Percentiles rank a stretch among this genome's conserved stretches.
Evolutionary conservation across 257 asterid species (phyloP).

Genomic region (Primulina tabacum): DNA sequence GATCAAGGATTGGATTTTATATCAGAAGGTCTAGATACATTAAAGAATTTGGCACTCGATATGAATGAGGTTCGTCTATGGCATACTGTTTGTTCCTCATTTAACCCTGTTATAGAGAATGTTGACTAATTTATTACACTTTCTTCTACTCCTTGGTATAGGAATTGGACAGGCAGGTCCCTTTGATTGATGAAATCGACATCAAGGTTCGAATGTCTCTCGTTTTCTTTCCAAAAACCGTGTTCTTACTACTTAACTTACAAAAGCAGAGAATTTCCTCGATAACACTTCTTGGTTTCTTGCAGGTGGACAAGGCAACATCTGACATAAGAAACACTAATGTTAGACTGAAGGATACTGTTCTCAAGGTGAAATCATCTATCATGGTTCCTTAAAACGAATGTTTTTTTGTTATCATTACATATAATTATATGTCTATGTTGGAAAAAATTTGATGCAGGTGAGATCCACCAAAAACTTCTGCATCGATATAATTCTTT

Average conservation of each 20-base stretch:
- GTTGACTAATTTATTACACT: background rate
- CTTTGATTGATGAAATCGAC: conserved; percentile 80
- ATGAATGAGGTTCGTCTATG: conserved; percentile 71
- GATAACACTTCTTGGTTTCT: conserved; percentile 12
- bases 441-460: conserved; percentile 35
- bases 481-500: conserved; percentile 64
- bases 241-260: background rate
- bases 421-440: background rate
- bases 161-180: conserved; percentile 95
- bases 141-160: conserved; percentile 19
- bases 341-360: conserved; percentile 63
- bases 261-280: background rate
- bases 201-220: conserved; percentile 51
- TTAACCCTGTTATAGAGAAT: background rate
- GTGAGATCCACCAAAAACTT: conserved; percentile 68
- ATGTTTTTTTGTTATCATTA: background rate
- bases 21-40: conserved; percentile 69
- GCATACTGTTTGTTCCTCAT: background rate
- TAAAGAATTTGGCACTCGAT: conserved; percentile 77
- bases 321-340: conserved; percentile 60
- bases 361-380: conserved; percentile 36
- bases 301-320: conserved; percentile 78
- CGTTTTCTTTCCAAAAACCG: background rate
- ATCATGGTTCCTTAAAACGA: background rate
- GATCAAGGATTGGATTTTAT: conserved; percentile 80